Percentiles rank a stretch among this genome's conserved stretches.
These are phyloP conservation scores for Kodamaea jinghongensis DNA, from an alignment of 805 yeast genomes.

Conservation along the genomic window DNA sequence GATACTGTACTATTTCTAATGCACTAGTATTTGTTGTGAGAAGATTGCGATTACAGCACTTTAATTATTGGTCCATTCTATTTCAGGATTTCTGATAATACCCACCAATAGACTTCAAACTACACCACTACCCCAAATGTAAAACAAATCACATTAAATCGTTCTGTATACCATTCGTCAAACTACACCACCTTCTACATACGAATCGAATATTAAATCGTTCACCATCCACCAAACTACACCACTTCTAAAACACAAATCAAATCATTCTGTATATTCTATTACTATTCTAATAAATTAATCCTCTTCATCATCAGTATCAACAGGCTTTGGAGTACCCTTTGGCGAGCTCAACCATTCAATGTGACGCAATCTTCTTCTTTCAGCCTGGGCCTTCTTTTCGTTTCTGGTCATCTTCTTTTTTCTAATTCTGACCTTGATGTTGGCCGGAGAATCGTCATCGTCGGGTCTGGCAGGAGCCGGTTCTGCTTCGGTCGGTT, in stretches of 20 bases:
- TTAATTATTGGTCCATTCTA: too few species aligned
- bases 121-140: too few species aligned
- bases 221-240: too few species aligned
- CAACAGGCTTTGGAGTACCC: slow-evolving; percentile 94
- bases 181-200: too few species aligned
- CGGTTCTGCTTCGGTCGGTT: slow-evolving; percentile 46
- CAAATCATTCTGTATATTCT: not conserved
- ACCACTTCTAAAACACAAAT: not conserved
- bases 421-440: slow-evolving; percentile 88
- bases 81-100: too few species aligned
- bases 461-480: slow-evolving; percentile 51
- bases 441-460: slow-evolving; percentile 93
- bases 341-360: slow-evolving; percentile 96
- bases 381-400: slow-evolving; percentile 83
- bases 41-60: too few species aligned
- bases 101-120: too few species aligned
- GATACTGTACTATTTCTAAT: too few species aligned
- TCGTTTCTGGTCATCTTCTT: slow-evolving; percentile 98
- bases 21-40: too few species aligned
- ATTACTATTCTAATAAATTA: slow-evolving; percentile 2
- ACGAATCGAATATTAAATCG: too few species aligned
- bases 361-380: slow-evolving; percentile 90
- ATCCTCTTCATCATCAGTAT: slow-evolving; percentile 88
- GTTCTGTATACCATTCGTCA: too few species aligned
- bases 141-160: too few species aligned